These are phyloP conservation scores for Erysiphe neolycopersici DNA, from an alignment of 2,329 filamentous ascomycete species.

Conservation along the genomic window DNA sequence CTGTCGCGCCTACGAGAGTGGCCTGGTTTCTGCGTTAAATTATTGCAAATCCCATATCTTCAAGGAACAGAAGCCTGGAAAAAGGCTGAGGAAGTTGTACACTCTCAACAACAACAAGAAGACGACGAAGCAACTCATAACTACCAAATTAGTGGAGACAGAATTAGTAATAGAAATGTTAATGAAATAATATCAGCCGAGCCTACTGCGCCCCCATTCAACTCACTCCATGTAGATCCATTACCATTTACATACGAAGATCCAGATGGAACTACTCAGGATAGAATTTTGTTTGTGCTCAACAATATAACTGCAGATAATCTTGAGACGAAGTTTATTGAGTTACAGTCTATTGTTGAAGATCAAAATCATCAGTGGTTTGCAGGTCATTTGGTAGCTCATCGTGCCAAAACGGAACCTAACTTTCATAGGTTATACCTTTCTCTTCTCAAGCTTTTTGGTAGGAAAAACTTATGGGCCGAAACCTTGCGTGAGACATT, in stretches of 20 bases:
- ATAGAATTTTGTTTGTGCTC: constrained; percentile 81
- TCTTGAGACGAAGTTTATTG: constrained; percentile 55
- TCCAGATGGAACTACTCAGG: constrained; percentile 61
- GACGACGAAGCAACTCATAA: constrained; percentile 1
- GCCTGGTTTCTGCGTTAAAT: constrained; percentile 77
- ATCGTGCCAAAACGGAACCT: constrained; percentile 87
- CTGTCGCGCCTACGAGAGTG: constrained; percentile 65
- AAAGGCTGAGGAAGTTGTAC: constrained; percentile 57
- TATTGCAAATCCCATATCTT: constrained; percentile 57
- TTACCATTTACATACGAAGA: constrained; percentile 46
- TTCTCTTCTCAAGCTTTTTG: constrained; percentile 61
- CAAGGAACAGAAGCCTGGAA: constrained; percentile 64
- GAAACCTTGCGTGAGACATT: constrained; percentile 90
- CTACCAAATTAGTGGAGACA: constrained; percentile 17
- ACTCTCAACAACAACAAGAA: constrained; percentile 25
- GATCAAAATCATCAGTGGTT: constrained; percentile 87
- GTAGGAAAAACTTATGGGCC: constrained; percentile 52
- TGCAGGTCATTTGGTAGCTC: constrained; percentile 77
- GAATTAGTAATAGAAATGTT: constrained; percentile 40
- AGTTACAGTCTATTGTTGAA: constrained; percentile 54
- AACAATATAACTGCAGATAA: constrained; percentile 93
- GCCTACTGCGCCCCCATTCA: constrained; percentile 42
- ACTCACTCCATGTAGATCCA: constrained; percentile 50
- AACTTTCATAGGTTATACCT: constrained; percentile 91
- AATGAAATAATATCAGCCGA: constrained; percentile 35